Percentiles rank a stretch among this genome's conserved stretches.
Conservation (phyloP, 805 yeast genomes). For the Candida ascalaphidarum region DNA sequence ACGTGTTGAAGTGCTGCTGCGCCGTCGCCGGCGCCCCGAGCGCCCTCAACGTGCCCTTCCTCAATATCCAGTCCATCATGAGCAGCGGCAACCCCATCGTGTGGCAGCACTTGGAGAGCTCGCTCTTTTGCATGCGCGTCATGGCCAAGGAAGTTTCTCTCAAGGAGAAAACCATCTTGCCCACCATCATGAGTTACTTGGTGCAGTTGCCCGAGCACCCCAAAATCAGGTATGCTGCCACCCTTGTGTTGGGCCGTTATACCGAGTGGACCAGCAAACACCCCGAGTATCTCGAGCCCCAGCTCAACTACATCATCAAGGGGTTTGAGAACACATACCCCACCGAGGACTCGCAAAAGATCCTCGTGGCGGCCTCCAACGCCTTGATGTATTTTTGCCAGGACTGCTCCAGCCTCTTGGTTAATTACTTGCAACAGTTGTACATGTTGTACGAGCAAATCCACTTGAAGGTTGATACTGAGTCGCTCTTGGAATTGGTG, state of each 20-base stretch:
- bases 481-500: slow-evolving; percentile 68
- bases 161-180: slow-evolving; percentile 58
- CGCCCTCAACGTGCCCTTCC: slow-evolving; percentile 66
- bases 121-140: slow-evolving; percentile 80
- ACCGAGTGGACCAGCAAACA: slow-evolving; percentile 91
- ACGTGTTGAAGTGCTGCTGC: slow-evolving; percentile 93
- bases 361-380: slow-evolving; percentile 80
- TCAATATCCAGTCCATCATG: slow-evolving; percentile 40
- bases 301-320: slow-evolving; percentile 71
- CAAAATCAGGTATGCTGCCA: slow-evolving; percentile 85
- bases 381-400: slow-evolving; percentile 92
- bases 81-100: slow-evolving; percentile 15
- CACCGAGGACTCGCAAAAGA: slow-evolving; percentile 24
- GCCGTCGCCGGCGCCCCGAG: slow-evolving; percentile 73
- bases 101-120: slow-evolving; percentile 90
- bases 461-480: slow-evolving; percentile 47
- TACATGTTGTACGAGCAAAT: slow-evolving; percentile 59
- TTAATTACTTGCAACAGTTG: slow-evolving; percentile 65
- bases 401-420: slow-evolving; percentile 69
- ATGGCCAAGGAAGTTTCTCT: slow-evolving; percentile 87
- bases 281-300: slow-evolving; percentile 73
- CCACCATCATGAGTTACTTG: slow-evolving; percentile 64
- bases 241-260: slow-evolving; percentile 90
- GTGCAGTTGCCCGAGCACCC: slow-evolving; percentile 75
- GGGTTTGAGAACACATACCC: slow-evolving; percentile 41